Percentiles rank a stretch among this genome's conserved stretches.
phyloP scores from a whole-genome alignment of 345 rosid species.

The Populus nigra region DNA sequence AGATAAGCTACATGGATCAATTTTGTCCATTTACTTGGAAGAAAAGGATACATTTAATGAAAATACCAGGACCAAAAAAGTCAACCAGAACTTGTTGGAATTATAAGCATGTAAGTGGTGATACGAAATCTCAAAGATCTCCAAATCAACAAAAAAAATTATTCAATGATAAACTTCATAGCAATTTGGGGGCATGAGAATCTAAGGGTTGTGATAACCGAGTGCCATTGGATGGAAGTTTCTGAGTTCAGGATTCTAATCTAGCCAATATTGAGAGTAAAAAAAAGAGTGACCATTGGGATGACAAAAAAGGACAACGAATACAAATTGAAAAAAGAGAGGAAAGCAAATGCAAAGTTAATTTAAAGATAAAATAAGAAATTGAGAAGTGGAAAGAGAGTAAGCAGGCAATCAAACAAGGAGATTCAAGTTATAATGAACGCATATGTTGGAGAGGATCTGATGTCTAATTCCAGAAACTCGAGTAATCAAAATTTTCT shows the following conservation, averaged over 20 bases:
- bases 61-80: not conserved
- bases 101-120: not conserved
- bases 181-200: not conserved
- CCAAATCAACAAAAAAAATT: not conserved
- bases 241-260: not conserved
- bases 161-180: not conserved
- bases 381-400: not conserved
- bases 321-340: not conserved
- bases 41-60: not conserved
- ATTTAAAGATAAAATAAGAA: not conserved
- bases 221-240: not conserved
- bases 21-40: not conserved
- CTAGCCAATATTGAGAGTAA: not conserved
- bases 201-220: not conserved
- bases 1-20: not conserved
- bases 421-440: not conserved
- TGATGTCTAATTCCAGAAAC: not conserved
- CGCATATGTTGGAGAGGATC: not conserved
- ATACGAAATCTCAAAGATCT: not conserved
- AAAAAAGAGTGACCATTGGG: not conserved
- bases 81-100: not conserved
- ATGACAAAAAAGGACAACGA: not conserved
- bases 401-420: not conserved
- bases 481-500: not conserved
- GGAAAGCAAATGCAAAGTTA: not conserved